Percentiles rank a stretch among this genome's conserved stretches.
Conservation (phyloP, 805 yeast species). For the Barnettozyma botsteinii region DNA sequence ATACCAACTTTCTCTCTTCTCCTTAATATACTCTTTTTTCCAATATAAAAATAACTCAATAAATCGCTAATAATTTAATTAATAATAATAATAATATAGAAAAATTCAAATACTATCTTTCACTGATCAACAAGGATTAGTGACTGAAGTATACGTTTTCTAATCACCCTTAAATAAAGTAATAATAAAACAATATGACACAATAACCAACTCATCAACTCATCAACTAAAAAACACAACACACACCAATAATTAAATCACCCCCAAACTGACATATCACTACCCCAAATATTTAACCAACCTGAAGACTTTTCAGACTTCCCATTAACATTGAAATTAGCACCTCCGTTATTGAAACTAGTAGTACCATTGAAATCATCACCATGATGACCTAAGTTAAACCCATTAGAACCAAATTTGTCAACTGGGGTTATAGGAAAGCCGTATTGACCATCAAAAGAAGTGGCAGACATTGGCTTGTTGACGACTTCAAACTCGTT, state of each 20-base stretch:
- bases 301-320: conserved; percentile 17
- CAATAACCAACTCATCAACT: no score
- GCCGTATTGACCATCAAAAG: neutral
- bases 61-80: neutral
- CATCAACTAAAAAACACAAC: no score
- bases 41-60: conserved; percentile 1
- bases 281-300: conserved; percentile 28
- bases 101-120: neutral
- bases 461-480: neutral
- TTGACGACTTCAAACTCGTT: neutral
- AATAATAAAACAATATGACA: neutral
- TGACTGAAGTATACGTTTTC: no score
- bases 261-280: conserved; percentile 28
- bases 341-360: neutral
- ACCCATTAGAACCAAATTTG: conserved; percentile 2
- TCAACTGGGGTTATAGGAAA: neutral
- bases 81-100: conserved; percentile 1
- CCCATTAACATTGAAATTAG: conserved; percentile 4
- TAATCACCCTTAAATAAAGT: neutral
- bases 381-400: neutral
- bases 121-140: no score
- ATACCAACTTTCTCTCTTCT: conserved; percentile 3
- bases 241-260: conserved; percentile 6
- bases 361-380: neutral
- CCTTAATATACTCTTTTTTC: neutral